Percentiles rank a stretch among this genome's conserved stretches.
These are phyloP conservation scores for Cryoendolithus antarcticus DNA, from an alignment of 2,329 filamentous ascomycete genomes.

Conservation along the genomic window DNA sequence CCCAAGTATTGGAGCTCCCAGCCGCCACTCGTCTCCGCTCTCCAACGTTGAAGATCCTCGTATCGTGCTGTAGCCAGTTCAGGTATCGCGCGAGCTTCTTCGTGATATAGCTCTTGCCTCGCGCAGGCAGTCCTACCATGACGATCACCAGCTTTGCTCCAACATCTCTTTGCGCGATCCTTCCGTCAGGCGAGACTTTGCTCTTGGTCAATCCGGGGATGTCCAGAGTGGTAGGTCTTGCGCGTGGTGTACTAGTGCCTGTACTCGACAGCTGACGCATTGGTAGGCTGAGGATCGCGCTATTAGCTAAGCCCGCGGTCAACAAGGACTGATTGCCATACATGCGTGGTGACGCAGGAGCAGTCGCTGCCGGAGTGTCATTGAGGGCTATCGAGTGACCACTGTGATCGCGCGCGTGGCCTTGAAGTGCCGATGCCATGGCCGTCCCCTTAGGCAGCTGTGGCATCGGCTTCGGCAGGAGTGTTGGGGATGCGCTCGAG, in stretches of 20 bases:
- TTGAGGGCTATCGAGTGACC: slow-evolving; percentile 34
- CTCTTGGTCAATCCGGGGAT: slow-evolving; percentile 95
- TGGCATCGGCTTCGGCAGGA: slow-evolving; percentile 3
- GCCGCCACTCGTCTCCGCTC: slow-evolving; percentile 75
- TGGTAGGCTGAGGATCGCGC: slow-evolving; percentile 42
- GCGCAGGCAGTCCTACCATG: slow-evolving; percentile 91
- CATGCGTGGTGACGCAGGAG: slow-evolving; percentile 46
- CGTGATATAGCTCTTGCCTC: slow-evolving; percentile 97
- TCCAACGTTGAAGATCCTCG: slow-evolving; percentile 93
- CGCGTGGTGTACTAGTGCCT: slow-evolving; percentile 56
- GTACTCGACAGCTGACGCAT: slow-evolving; percentile 58
- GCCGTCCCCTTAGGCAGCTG: slow-evolving; percentile 5
- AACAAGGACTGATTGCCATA: slow-evolving; percentile 17
- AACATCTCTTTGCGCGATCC: slow-evolving; percentile 86
- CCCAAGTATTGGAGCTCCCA: slow-evolving; percentile 34
- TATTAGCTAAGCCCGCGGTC: slow-evolving; percentile 9
- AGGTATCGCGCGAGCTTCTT: slow-evolving; percentile 94
- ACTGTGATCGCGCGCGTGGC: slow-evolving; percentile 12
- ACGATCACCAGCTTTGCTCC: slow-evolving; percentile 94
- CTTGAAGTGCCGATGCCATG: slow-evolving; percentile 16
- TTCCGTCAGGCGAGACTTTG: slow-evolving; percentile 86
- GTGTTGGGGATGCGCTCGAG: neutral
- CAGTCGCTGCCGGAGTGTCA: slow-evolving; percentile 52
- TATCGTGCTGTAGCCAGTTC: slow-evolving; percentile 95
- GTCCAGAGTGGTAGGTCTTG: slow-evolving; percentile 88